phyloP scores from a whole-genome alignment of 83 land plant genomes.

The Larix sibirica region DNA sequence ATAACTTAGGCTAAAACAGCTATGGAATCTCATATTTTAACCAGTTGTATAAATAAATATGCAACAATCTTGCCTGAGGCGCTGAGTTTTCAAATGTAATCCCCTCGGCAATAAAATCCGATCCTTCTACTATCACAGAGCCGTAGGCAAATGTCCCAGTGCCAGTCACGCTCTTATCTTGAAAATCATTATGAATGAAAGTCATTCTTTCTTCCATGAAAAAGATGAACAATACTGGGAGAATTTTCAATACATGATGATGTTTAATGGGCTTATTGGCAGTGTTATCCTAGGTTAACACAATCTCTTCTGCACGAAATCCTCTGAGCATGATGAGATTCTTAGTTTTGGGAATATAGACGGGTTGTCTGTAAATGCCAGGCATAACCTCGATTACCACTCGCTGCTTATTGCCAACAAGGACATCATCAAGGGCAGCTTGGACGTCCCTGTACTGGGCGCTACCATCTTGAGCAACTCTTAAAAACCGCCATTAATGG shows the following conservation, averaged over 20 bases:
- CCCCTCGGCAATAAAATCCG: slow-evolving; percentile 47
- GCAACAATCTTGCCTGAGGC: slow-evolving; percentile 18
- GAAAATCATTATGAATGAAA: not conserved
- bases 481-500: too few relatives aligned
- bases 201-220: not conserved
- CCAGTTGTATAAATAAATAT: too few relatives aligned
- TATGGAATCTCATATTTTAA: not conserved
- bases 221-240: not conserved
- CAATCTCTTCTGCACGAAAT: slow-evolving; percentile 18
- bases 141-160: slow-evolving; percentile 57
- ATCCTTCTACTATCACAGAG: slow-evolving; percentile 49
- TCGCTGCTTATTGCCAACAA: slow-evolving; percentile 31
- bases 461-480: slow-evolving; percentile 39
- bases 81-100: slow-evolving; percentile 48
- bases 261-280: slow-evolving; percentile 35
- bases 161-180: slow-evolving; percentile 17
- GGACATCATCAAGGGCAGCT: slow-evolving; percentile 41
- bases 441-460: slow-evolving; percentile 34
- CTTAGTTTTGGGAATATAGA: too few relatives aligned
- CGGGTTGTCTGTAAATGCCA: slow-evolving; percentile 37
- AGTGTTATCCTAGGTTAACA: slow-evolving; percentile 43
- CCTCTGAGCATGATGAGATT: too few relatives aligned
- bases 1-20: not conserved
- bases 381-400: slow-evolving; percentile 35
- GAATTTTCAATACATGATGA: slow-evolving; percentile 16